Evolutionary conservation across 2,329 filamentous ascomycete genomes (phyloP).

Genomic region (Cladophialophora yegresii): DNA sequence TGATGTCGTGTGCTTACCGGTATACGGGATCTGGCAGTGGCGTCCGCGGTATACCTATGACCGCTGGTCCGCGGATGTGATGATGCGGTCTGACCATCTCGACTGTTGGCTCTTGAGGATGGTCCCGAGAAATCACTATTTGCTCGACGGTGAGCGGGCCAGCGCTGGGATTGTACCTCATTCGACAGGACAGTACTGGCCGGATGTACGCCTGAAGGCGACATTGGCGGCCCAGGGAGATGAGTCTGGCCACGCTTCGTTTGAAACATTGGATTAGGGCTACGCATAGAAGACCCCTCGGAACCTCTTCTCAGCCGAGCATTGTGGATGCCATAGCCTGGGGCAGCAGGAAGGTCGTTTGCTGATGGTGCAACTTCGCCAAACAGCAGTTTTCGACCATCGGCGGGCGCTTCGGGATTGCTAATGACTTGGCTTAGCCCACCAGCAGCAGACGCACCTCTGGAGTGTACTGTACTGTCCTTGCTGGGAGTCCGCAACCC

Average conservation of each 20-base stretch:
- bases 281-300: slow-evolving; percentile 65
- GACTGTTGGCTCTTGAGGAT: slow-evolving; percentile 2
- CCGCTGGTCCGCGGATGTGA: neutral
- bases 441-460: slow-evolving; percentile 6
- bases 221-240: slow-evolving; percentile 3
- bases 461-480: neutral
- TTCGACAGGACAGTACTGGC: neutral
- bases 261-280: slow-evolving; percentile 49
- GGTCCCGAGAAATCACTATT: slow-evolving; percentile 32
- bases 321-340: slow-evolving; percentile 63
- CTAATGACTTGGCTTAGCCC: slow-evolving; percentile 14
- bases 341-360: slow-evolving; percentile 38
- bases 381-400: slow-evolving; percentile 63
- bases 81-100: slow-evolving; percentile 6
- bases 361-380: slow-evolving; percentile 69
- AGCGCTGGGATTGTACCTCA: neutral
- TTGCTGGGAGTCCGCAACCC: slow-evolving; percentile 7
- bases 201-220: slow-evolving; percentile 2
- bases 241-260: slow-evolving; percentile 1
- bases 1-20: slow-evolving; percentile 31
- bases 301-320: slow-evolving; percentile 64
- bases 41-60: slow-evolving; percentile 2
- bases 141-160: slow-evolving; percentile 30
- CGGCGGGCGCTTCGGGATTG: slow-evolving; percentile 28
- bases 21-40: slow-evolving; percentile 27